phyloP scores from a whole-genome alignment of 192 early-diverging fungal species.

The Mortierella claussenii region DNA sequence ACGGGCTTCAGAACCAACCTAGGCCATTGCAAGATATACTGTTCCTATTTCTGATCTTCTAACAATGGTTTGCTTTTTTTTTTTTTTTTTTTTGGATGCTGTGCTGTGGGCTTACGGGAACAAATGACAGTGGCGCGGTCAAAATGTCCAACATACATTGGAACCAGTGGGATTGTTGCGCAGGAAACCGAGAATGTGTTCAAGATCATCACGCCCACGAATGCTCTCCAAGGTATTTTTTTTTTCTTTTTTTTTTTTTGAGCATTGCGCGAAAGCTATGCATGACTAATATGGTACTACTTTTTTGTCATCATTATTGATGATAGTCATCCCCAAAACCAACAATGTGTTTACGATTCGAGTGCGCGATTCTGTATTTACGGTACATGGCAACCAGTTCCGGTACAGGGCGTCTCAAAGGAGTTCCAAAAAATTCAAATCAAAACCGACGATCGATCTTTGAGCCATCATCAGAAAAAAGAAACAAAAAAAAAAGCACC shows the following conservation, averaged over 20 bases:
- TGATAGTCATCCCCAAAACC: constrained; percentile 76
- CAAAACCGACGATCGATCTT: constrained; percentile 71
- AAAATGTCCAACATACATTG: constrained; percentile 83
- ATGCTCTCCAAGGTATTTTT: constrained; percentile 67
- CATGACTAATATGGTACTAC: neutral
- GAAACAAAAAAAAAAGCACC: too few relatives aligned
- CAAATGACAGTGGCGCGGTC: constrained; percentile 79
- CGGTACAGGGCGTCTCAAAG: constrained; percentile 76
- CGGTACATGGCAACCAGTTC: constrained; percentile 84
- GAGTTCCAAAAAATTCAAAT: constrained; percentile 78
- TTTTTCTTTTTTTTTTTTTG: neutral
- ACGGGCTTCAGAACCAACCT: too few relatives aligned
- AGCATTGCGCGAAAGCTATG: neutral
- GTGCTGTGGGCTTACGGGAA: neutral
- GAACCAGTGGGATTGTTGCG: constrained; percentile 81
- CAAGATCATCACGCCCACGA: constrained; percentile 74
- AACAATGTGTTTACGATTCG: constrained; percentile 66
- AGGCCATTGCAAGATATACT: too few relatives aligned
- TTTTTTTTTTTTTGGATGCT: neutral
- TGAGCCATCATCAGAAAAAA: too few relatives aligned
- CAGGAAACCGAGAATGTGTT: constrained; percentile 93
- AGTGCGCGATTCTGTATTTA: constrained; percentile 60
- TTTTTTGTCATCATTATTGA: neutral
- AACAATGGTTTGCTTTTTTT: too few relatives aligned
- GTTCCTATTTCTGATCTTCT: too few relatives aligned